Conservation (phyloP, 2,329 filamentous ascomycete species). For the Penicillium janthinellum region DNA sequence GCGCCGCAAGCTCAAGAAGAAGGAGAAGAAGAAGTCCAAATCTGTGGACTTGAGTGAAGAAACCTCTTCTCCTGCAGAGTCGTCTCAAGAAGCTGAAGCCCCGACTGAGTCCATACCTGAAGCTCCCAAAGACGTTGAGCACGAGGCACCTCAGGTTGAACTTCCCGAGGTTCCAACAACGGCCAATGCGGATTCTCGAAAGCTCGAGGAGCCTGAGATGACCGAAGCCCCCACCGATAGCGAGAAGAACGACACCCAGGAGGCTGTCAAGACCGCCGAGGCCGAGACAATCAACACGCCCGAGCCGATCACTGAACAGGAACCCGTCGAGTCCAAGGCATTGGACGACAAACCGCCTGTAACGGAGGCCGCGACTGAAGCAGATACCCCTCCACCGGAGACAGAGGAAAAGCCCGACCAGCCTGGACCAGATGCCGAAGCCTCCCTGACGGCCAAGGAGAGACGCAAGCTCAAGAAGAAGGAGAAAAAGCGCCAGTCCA, state of each 20-base stretch:
- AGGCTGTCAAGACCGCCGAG: constrained; percentile 6
- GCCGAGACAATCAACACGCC: constrained; percentile 17
- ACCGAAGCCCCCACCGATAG: constrained; percentile 21
- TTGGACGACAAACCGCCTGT: constrained; percentile 2
- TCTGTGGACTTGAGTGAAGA: constrained; percentile 22
- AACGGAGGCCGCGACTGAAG: constrained; percentile 7
- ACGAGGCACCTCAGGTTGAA: background rate
- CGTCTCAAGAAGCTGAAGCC: constrained; percentile 9
- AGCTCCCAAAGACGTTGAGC: background rate
- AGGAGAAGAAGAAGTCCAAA: constrained; percentile 27
- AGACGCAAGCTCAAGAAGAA: constrained; percentile 56
- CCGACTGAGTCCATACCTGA: constrained; percentile 4
- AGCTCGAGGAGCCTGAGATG: background rate
- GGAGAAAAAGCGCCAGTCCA: constrained; percentile 42
- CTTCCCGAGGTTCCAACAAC: background rate
- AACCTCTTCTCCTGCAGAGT: constrained; percentile 7
- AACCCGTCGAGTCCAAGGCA: constrained; percentile 22
- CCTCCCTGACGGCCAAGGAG: constrained; percentile 33
- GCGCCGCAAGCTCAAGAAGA: constrained; percentile 27
- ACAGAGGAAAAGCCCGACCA: constrained; percentile 8
- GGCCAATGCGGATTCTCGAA: background rate
- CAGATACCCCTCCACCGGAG: constrained; percentile 1
- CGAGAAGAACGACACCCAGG: constrained; percentile 6
- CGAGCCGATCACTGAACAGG: constrained; percentile 6
- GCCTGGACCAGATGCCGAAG: constrained; percentile 22